Evolutionary conservation across 2,329 filamentous ascomycete species (phyloP), one percentile per base, ranked within the genome.

Genomic region (Paracamarosporium sp.): DNA sequence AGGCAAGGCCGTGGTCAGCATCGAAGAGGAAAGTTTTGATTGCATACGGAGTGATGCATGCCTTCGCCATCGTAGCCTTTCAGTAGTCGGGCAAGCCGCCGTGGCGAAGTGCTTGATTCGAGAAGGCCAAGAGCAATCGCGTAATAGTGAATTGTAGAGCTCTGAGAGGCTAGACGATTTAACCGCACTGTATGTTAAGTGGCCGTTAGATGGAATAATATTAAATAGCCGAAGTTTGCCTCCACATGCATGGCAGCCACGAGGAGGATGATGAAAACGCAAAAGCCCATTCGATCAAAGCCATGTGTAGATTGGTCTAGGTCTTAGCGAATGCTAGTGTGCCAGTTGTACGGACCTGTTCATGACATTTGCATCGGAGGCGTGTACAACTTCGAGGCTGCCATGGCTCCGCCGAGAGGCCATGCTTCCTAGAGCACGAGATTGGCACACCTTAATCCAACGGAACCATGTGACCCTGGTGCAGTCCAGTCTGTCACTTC

Each of bases 171-270:
- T 48, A 46, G 43, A 25, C 15, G 30, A 64, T 73, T 74, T 72
- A 74, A n/a, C 70, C 71, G 68, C 50, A 72, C 65, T 72, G 58
- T 68, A 60, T 62, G 50, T 60, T 60, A 50, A 67, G 56, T 64
- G 53, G 60, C 60, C 40, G 54, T 67, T 71, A 69, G 36, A 71
- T 68, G 62, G 58, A 56, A 35, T 45, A 53, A 65, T 62, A 57
- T 57, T 57, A 57, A 66, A 68, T 70, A 71, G 59, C 67, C 68
- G 65, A 65, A 54, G 35, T 40, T 11, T 36, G 52, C 56, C 55
- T 50, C 57, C 60, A 59, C 62, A 58, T 61, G 53, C 56, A 53
- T 56, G 53, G 50, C 52, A 36, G 45, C 24, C 43, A 57, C 44
- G 28, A 53, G 43, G 25, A 43, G n/a, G 20, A 36, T 45, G 38